These are phyloP conservation scores for Penicillium diatomitis DNA, from an alignment of 495 filamentous ascomycete genomes.

Conservation along the genomic window DNA sequence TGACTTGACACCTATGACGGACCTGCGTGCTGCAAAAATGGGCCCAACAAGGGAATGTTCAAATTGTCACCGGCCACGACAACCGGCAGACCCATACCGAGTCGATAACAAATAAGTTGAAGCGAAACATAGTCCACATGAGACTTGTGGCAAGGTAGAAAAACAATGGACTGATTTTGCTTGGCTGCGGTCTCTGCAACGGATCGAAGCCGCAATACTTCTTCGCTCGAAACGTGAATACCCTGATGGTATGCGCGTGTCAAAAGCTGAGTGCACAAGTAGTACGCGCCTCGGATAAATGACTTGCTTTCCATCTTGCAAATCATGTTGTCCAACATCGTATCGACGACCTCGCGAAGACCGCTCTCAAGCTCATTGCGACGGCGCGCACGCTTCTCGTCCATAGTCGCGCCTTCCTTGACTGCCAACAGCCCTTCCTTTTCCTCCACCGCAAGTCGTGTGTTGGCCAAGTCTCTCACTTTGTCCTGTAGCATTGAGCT, in stretches of 20 bases:
- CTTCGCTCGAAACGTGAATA: conserved; percentile 91
- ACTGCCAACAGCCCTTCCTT: conserved; percentile 58
- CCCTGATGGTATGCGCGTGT: conserved; percentile 92
- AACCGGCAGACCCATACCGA: conserved; percentile 82
- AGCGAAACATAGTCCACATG: conserved; percentile 94
- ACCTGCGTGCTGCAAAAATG: conserved; percentile 89
- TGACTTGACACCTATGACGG: conserved; percentile 7
- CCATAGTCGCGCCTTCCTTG: conserved; percentile 25
- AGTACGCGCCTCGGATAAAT: conserved; percentile 90
- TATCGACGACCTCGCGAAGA: conserved; percentile 66
- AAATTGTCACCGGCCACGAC: conserved; percentile 94
- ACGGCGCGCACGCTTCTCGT: conserved; percentile 43
- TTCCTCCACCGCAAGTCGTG: conserved; percentile 64
- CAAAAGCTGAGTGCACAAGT: conserved; percentile 75
- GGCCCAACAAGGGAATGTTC: conserved; percentile 83
- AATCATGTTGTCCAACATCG: conserved; percentile 88
- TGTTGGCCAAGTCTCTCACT: conserved; percentile 67
- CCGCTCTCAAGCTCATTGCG: conserved; percentile 55
- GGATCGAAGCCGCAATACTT: conserved; percentile 70
- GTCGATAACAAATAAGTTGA: conserved; percentile 87
- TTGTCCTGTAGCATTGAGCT: conserved; percentile 64
- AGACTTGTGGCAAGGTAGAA: conserved; percentile 86
- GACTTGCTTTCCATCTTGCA: conserved; percentile 96
- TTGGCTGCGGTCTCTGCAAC: conserved; percentile 73
- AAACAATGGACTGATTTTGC: conserved; percentile 92